phyloP scores from a whole-genome alignment of 2,329 filamentous ascomycete species.

The Emydomyces testavorans region DNA sequence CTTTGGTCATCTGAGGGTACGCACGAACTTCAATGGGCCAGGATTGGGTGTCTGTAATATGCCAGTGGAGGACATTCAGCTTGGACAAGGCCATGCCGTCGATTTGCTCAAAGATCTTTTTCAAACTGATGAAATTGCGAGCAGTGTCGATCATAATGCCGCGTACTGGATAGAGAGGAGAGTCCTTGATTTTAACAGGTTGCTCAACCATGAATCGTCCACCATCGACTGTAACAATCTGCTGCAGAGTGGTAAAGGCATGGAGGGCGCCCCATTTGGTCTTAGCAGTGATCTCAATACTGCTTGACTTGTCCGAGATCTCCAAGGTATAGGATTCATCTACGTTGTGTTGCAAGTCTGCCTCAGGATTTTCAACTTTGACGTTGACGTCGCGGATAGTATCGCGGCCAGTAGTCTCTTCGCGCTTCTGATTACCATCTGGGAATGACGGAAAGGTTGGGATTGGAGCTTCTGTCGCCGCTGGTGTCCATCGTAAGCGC shows the following conservation, averaged over 20 bases:
- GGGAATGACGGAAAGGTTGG: constrained; percentile 43
- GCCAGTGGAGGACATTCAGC: constrained; percentile 49
- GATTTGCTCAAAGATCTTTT: constrained; percentile 45
- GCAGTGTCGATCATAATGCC: constrained; percentile 47
- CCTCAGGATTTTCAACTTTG: constrained; percentile 35
- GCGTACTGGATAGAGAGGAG: constrained; percentile 43
- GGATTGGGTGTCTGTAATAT: constrained; percentile 45
- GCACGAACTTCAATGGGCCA: constrained; percentile 43
- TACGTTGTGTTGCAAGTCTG: constrained; percentile 44
- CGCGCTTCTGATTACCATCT: constrained; percentile 26
- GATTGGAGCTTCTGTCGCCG: constrained; percentile 43
- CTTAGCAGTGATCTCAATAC: constrained; percentile 38
- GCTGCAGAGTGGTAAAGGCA: constrained; percentile 47
- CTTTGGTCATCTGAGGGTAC: constrained; percentile 44
- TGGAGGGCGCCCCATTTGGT: constrained; percentile 46
- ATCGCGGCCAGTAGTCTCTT: constrained; percentile 14
- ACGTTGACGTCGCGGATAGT: constrained; percentile 38
- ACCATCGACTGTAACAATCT: constrained; percentile 39
- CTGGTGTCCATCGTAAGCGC: constrained; percentile 44
- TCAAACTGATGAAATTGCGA: constrained; percentile 43
- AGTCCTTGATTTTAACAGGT: constrained; percentile 42
- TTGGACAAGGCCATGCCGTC: constrained; percentile 46
- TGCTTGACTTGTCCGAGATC: constrained; percentile 31
- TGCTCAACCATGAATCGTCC: constrained; percentile 42
- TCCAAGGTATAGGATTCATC: constrained; percentile 47